Base-by-base conservation (phyloP, 140 eudicot species). In the Stevia rebaudiana region DNA sequence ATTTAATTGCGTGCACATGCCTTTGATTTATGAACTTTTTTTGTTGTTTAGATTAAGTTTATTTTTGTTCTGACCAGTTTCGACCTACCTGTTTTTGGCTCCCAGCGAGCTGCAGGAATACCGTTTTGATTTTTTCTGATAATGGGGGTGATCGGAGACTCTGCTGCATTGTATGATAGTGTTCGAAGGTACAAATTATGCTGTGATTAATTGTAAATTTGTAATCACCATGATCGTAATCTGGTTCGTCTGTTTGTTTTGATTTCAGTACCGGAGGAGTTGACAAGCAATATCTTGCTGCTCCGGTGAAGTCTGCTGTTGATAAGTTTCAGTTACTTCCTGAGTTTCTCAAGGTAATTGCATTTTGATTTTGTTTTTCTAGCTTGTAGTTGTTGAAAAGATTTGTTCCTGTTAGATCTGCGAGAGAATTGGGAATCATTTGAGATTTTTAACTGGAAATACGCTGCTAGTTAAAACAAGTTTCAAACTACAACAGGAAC, bases 261-360 rank as follows among this genome's bases (percentile, higher is more conserved):
- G 28, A 25, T 15, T 55, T 52, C 35, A 72, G 81, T 41, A 73
- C 73, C 23, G 68, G 40, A 17, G 74, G 55, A 15, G 44, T 82
- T 19, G 82, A 88, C 76, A 80, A 80, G 52, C 87, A 85, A 35
- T 67, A 49, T 5, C 82, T 85, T 50, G 80, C 94, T 19, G 78
- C 87, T 48, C 96, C 94, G 3, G 85, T 84, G 33, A 88, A 82
- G 68, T 67, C 79, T 13, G 78, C 81, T 0, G 96, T 88, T 2
- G 94, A 88, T 69, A 88, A 88, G 73, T 88, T 63, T 53, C 84
- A 82, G 59, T 57, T 88, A 35, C 40, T 88, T 61, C 90, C 96
- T 0, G 96, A 88, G 75, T 88, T 85, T 53, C 71, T 82, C 47
- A 88, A 88, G 96, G 96, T 84, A 65, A 5, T 4, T 1, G 28